A percentile compares a stretch with the other conserved stretches of the same genome.
These are phyloP conservation scores for Zymoseptoria crescenta DNA, from an alignment of 2,329 filamentous ascomycete genomes.

Conservation along the genomic window DNA sequence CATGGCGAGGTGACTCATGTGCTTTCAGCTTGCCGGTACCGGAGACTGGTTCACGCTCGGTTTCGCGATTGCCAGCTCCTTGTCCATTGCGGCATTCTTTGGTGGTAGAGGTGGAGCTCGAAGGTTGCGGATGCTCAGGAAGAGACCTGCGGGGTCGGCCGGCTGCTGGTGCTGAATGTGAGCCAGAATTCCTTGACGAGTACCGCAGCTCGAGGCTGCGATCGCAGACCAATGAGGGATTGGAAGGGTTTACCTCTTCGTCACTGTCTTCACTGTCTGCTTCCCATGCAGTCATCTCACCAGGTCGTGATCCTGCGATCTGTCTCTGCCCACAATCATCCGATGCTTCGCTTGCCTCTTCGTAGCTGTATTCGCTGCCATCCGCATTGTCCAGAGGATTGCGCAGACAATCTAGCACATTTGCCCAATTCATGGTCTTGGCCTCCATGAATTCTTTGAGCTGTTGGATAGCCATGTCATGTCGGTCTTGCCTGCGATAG, in stretches of 20 bases:
- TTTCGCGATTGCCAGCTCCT: slow-evolving; percentile 18
- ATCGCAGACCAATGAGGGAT: slow-evolving; percentile 8
- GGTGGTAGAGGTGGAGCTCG: slow-evolving; percentile 24
- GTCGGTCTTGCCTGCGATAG: slow-evolving; percentile 61
- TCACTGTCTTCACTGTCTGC: slow-evolving; percentile 17
- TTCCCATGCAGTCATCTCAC: slow-evolving; percentile 4
- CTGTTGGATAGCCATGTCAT: slow-evolving; percentile 60
- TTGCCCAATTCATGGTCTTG: slow-evolving; percentile 51
- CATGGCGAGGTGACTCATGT: slow-evolving; percentile 9
- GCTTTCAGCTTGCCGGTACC: slow-evolving; percentile 10
- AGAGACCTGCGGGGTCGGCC: slow-evolving; percentile 13
- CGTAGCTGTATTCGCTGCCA: slow-evolving; percentile 9
- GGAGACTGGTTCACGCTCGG: slow-evolving; percentile 8
- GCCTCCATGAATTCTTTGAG: slow-evolving; percentile 71
- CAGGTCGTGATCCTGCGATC: neutral
- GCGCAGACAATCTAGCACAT: slow-evolving; percentile 29
- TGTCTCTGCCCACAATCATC: neutral
- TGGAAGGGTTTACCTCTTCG: slow-evolving; percentile 13
- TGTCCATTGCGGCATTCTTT: neutral
- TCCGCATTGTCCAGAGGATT: slow-evolving; percentile 9
- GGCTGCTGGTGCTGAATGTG: slow-evolving; percentile 13
- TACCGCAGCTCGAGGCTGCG: slow-evolving; percentile 7
- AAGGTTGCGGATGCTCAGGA: slow-evolving; percentile 28
- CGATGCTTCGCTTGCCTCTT: slow-evolving; percentile 1
- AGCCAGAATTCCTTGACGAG: slow-evolving; percentile 8